Conservation (phyloP, 2,329 filamentous ascomycete genomes). For the Coniochaeta hoffmannii region DNA sequence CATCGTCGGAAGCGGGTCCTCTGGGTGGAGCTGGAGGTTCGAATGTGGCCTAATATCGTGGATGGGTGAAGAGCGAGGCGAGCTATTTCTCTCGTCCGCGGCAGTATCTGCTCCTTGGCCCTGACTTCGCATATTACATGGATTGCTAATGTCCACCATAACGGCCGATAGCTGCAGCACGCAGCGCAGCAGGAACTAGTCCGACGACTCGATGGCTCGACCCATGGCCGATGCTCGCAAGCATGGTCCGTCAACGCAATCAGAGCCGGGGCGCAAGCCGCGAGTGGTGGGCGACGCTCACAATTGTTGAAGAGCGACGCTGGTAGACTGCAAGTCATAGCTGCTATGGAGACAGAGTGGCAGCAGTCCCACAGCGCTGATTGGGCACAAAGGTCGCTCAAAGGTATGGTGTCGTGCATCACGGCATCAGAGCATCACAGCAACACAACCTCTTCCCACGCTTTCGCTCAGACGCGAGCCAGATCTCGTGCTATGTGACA, state of each 20-base stretch:
- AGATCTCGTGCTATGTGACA: conserved; percentile 48
- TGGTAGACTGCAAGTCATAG: conserved; percentile 17
- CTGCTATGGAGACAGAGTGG: conserved; percentile 13
- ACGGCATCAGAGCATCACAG: conserved; percentile 25
- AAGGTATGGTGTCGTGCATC: conserved; percentile 20
- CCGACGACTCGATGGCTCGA: not conserved
- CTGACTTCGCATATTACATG: not conserved
- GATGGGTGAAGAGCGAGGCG: not conserved
- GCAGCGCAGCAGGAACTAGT: not conserved
- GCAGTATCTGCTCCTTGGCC: not conserved
- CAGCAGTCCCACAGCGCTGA: not conserved
- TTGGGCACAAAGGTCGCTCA: conserved; percentile 13
- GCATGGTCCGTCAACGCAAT: not conserved
- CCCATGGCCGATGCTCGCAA: not conserved
- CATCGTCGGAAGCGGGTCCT: not conserved
- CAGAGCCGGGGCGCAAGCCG: not conserved
- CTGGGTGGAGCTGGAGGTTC: not conserved
- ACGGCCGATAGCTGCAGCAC: not conserved
- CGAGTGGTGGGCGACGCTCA: not conserved
- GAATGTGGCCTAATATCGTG: not conserved
- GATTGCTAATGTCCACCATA: not conserved
- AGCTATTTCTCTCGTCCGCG: not conserved
- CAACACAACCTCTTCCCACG: conserved; percentile 19
- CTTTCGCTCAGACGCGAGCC: conserved; percentile 23
- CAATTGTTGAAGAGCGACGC: conserved; percentile 8